Evolutionary conservation across 306 rosid species (phyloP).

Genomic region (Oemleria cerasiformis): DNA sequence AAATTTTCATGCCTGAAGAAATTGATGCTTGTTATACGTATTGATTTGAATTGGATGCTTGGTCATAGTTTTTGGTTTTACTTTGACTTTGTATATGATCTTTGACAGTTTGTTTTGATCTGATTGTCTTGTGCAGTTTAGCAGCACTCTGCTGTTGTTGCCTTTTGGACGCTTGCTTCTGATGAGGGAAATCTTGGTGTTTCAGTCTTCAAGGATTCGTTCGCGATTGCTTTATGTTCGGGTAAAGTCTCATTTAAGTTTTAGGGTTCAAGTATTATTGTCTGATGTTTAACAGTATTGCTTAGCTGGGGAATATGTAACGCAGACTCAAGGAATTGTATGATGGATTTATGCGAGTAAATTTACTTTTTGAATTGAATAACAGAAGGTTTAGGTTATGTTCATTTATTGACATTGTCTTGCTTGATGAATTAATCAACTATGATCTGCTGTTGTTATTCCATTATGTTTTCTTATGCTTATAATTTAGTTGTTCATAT

Average conservation of each 20-base stretch:
- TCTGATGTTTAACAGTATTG: conserved; percentile 1
- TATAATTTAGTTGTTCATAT: too few species aligned
- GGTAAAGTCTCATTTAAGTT: background rate
- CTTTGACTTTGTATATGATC: background rate
- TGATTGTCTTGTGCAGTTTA: conserved; percentile 22
- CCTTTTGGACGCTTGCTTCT: conserved; percentile 40
- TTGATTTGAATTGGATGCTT: background rate
- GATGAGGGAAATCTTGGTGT: conserved; percentile 21
- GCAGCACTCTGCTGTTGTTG: conserved; percentile 45
- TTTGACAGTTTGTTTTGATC: background rate
- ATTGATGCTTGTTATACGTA: background rate
- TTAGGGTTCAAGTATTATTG: background rate
- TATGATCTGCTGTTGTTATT: background rate
- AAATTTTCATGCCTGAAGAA: background rate
- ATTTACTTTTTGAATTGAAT: background rate
- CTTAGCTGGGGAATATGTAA: background rate
- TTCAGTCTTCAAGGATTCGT: background rate
- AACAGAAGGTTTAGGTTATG: background rate
- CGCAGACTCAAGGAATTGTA: background rate
- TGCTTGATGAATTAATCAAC: background rate
- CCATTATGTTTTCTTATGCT: background rate
- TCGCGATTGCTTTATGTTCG: background rate
- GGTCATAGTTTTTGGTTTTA: background rate
- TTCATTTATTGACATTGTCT: background rate
- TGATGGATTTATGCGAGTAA: background rate